Evolutionary conservation across 768 basidiomycete genomes (phyloP).

Genomic region (Agaricus blazei): DNA sequence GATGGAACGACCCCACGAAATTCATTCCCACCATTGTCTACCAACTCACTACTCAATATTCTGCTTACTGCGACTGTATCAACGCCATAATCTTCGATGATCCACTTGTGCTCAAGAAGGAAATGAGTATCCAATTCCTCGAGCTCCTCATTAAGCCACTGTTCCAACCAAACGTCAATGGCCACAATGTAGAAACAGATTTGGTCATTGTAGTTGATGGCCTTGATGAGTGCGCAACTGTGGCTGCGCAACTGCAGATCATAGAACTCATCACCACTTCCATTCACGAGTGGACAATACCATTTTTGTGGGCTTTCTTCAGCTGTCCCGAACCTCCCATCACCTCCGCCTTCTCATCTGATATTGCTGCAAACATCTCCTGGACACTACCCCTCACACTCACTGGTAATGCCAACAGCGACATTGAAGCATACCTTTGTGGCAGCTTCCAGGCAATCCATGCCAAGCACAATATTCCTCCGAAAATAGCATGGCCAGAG

Average conservation of each 20-base stretch:
- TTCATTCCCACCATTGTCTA: constrained; percentile 12
- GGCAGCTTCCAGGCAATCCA: background rate
- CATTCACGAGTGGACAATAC: too few relatives aligned
- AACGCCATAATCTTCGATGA: background rate
- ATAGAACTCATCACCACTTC: too few relatives aligned
- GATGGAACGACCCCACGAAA: too few relatives aligned
- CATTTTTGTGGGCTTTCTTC: too few relatives aligned
- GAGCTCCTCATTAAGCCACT: background rate
- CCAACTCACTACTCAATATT: constrained; percentile 14
- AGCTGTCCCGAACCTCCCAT: too few relatives aligned
- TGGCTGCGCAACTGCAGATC: too few relatives aligned
- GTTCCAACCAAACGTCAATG: background rate
- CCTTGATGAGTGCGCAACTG: too few relatives aligned
- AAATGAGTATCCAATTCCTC: background rate
- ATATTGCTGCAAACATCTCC: background rate
- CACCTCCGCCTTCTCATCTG: constrained; percentile 3
- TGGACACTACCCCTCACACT: constrained; percentile 3
- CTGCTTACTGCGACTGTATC: constrained; percentile 3
- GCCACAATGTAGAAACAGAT: background rate
- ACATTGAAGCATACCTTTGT: background rate
- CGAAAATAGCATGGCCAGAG: constrained; percentile 16
- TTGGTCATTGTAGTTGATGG: constrained; percentile 11
- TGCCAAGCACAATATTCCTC: background rate
- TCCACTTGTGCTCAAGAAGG: constrained; percentile 9
- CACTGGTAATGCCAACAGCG: background rate